These are phyloP conservation scores for Tricholoma sp. DNA, from an alignment of 768 basidiomycete species.

Conservation along the genomic window DNA sequence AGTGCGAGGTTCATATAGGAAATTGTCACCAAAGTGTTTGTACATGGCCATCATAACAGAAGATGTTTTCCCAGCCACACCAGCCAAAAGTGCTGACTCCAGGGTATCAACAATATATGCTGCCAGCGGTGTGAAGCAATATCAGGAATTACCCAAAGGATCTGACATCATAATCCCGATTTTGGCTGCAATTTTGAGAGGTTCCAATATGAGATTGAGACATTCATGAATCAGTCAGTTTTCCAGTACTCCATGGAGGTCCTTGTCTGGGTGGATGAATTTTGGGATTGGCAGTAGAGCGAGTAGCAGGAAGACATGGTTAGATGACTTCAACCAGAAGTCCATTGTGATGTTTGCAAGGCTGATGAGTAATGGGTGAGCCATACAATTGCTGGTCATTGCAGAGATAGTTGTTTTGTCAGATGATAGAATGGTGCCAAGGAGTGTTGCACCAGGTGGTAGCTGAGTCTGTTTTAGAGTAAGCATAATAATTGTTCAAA, in stretches of 20 bases:
- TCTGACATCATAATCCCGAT: conserved; percentile 24
- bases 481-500: neutral
- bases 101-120: conserved; percentile 27
- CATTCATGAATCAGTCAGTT: conserved; percentile 22
- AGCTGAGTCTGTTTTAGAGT: neutral
- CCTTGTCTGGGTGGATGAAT: conserved; percentile 2
- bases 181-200: conserved; percentile 24
- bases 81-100: conserved; percentile 23
- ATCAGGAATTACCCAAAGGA: conserved; percentile 17
- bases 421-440: conserved; percentile 13
- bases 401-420: conserved; percentile 16
- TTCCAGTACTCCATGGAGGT: conserved; percentile 18
- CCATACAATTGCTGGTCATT: conserved; percentile 10
- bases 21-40: conserved; percentile 25
- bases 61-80: conserved; percentile 25
- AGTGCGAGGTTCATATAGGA: conserved; percentile 19
- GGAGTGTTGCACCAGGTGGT: conserved; percentile 9
- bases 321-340: conserved; percentile 10
- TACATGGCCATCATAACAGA: conserved; percentile 24
- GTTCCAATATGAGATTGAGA: conserved; percentile 21
- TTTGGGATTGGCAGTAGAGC: conserved; percentile 17
- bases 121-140: conserved; percentile 23
- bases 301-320: conserved; percentile 13
- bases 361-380: conserved; percentile 11
- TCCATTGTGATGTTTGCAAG: conserved; percentile 12